Evolutionary conservation across 208 protist species (phyloP), one percentile per base, ranked within the genome.

Genomic region (Leishmania amazonensis): DNA sequence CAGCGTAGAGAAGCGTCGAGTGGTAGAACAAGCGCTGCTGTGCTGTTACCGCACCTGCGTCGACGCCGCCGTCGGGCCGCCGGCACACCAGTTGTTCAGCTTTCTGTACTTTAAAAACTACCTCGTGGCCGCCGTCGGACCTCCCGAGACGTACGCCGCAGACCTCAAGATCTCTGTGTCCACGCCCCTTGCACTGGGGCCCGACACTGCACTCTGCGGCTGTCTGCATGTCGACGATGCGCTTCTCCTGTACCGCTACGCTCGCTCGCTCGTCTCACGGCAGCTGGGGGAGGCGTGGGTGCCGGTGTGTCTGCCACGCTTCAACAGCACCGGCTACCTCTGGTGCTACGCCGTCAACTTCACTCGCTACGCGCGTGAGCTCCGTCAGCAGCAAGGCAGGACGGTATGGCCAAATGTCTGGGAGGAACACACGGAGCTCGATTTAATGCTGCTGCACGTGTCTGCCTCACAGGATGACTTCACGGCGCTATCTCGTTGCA

Each of bases 271-370:
- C n/a, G 76, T 88, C 58, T 73, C 75, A 51, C 87, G 86, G 71
- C 94, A 94, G 62, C 73, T 81, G 3, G 90, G 90, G 11, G 91
- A 96, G 77, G 87, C 86, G 24, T 97, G 94, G 93, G 91, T 88
- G 38, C 94, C 94, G 35, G 42, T 97, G 73, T 95, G 92, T 77
- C 84, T 97, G 19, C 92, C 92, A 4, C 80, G 84, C 58, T 96
- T 93, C 79, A 95, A 96, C 85, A 75, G 80, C 68, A 88, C 82
- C 45, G 92, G 92, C 68, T 97, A 95, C 75, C 78, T 97, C 21
- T 97, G 94, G 93, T 94, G 88, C 76, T 93, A 97, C 82, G 86
- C 87, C 68, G 83, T 87, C 38, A 76, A 87, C 67, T 76, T 87
- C 65, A 87, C 76, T 45, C 75, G 54, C 24, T 72, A 80, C 76